Base-by-base conservation (phyloP, 176 grass and related monocot species). In the Elaeis guineensis region DNA sequence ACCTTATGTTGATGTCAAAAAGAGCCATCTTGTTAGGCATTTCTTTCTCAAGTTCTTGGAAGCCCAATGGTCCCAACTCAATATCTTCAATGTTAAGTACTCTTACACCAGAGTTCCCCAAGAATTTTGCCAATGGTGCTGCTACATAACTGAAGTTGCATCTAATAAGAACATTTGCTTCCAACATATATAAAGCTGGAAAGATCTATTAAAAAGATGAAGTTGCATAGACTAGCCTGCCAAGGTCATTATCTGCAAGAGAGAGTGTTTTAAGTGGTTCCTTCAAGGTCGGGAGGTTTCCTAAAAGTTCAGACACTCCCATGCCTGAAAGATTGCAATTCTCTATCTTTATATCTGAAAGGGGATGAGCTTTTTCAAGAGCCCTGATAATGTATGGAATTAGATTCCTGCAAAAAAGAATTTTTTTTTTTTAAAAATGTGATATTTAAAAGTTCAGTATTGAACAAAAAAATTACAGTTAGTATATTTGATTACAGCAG, bases 241-340 rank as follows among this genome's bases (percentile, higher is more conserved):
- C 93, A 68, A 91, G 74, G 54, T 61, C 59, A 82, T 91, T 91
- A 57, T 97, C 87, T 62, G 81, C 87, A 62, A 97, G 48, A 59
- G 81, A 91, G 16, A 97, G 73, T 61, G 76, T 77, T 65, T 80
- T 80, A 24, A 90, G 68, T 63, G 84, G 84, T 66, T 83, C 64
- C 19, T 75, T 82, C 30, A 51, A 49, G 50, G 71, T 30, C 59
- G 75, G 51, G 44, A 97, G 75, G 78, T 81, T 84, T 35, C 75
- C 74, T 48, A 91, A 66, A 82, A 97, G 87, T 65, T 81, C 59
- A 85, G 51, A 60, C 21, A 91, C 78, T 59, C 87, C 87, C 48
- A 65, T 23, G 51, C 59, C 57, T 19, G 84, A 78, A 24, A 97
- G 66, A 21, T 77, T 72, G 29, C 93, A 97, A 70, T 72, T 83